Evolutionary conservation across 2,329 filamentous ascomycete genomes (phyloP).

Genomic region (Cyanodermella asteris): DNA sequence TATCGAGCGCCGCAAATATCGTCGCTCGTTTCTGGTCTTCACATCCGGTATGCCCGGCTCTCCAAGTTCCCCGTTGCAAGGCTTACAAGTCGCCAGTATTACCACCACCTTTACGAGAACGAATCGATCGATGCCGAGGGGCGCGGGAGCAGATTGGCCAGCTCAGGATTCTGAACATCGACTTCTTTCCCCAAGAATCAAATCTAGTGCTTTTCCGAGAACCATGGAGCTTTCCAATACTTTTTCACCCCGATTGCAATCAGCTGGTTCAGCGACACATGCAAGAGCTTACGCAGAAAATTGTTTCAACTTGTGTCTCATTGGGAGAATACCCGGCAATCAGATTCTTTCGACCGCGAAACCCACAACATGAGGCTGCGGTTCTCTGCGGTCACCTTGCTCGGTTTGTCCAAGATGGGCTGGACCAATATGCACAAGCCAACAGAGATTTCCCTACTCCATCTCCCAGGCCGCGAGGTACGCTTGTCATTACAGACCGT

Average conservation of each 20-base stretch:
- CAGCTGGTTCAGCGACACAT: conserved; percentile 63
- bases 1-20: conserved; percentile 65
- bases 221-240: conserved; percentile 81
- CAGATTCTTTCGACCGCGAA: conserved; percentile 63
- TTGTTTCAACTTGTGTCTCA: conserved; percentile 70
- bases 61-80: not conserved
- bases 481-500: conserved; percentile 71
- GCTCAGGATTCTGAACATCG: conserved; percentile 63
- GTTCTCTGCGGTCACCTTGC: conserved; percentile 77
- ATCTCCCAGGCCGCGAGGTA: conserved; percentile 52
- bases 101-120: conserved; percentile 45
- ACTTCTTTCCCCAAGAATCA: conserved; percentile 80
- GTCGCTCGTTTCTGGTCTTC: conserved; percentile 65
- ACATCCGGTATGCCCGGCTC: conserved; percentile 32
- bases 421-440: conserved; percentile 72
- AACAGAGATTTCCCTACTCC: conserved; percentile 63
- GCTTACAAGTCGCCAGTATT: conserved; percentile 28
- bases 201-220: conserved; percentile 81
- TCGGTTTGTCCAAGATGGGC: conserved; percentile 71
- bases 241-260: conserved; percentile 84
- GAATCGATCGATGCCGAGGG: conserved; percentile 48
- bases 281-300: conserved; percentile 71
- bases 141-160: conserved; percentile 55
- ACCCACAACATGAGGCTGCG: conserved; percentile 61
- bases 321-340: conserved; percentile 89